Conservation (phyloP, 2,329 filamentous ascomycete species). For the Calonectria honghensis region DNA sequence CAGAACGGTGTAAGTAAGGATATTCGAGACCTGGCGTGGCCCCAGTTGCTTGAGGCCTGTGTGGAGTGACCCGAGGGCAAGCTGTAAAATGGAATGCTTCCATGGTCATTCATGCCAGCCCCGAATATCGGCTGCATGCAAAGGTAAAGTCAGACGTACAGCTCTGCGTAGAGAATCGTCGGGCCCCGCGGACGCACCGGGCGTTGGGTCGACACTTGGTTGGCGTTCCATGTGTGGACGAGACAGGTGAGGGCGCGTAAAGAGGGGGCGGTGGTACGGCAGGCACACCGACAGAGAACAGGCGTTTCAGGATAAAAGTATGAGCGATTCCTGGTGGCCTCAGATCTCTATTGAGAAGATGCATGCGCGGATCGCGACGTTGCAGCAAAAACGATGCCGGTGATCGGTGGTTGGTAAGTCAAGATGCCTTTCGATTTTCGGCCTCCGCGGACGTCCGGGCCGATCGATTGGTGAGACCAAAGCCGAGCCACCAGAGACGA, state of each 20-base stretch:
- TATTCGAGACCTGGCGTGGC: neutral
- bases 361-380: neutral
- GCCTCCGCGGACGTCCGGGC: constrained; percentile 35
- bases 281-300: neutral
- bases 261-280: constrained; percentile 9
- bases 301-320: neutral
- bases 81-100: neutral
- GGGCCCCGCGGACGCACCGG: constrained; percentile 57
- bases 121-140: constrained; percentile 9
- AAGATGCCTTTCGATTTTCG: constrained; percentile 31
- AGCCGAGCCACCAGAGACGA: neutral
- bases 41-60: neutral
- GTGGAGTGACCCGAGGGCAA: neutral
- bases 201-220: constrained; percentile 39
- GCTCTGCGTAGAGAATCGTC: constrained; percentile 61
- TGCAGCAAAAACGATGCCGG: constrained; percentile 14
- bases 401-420: constrained; percentile 4
- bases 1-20: constrained; percentile 25
- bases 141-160: constrained; percentile 56
- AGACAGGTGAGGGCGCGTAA: neutral
- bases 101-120: too few relatives aligned
- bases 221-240: constrained; percentile 33
- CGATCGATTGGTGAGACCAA: constrained; percentile 9
- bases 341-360: neutral
- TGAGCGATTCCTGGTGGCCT: neutral